These are phyloP conservation scores for Rhizopus sp. DNA, from an alignment of 371 early-diverging fungal species.

Conservation along the genomic window DNA sequence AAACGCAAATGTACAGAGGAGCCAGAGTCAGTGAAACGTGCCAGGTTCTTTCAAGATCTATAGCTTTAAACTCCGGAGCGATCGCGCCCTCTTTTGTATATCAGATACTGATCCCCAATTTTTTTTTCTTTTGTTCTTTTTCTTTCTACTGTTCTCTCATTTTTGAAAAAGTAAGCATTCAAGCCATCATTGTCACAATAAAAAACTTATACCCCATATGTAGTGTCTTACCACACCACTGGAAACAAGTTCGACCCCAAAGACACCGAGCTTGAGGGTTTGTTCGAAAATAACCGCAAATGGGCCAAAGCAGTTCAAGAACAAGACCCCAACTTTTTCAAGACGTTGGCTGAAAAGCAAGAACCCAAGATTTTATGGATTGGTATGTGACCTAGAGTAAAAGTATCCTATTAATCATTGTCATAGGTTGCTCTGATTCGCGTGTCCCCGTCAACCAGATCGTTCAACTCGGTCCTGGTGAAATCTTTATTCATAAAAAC, in stretches of 20 bases:
- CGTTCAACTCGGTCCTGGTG: constrained; percentile 73
- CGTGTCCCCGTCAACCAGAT: constrained; percentile 80
- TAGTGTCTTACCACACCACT: background rate
- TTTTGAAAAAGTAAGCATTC: background rate
- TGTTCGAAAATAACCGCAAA: constrained; percentile 31
- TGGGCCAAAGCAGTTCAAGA: constrained; percentile 44
- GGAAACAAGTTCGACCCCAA: constrained; percentile 30
- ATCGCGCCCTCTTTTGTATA: background rate
- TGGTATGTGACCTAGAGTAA: constrained; percentile 46
- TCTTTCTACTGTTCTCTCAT: constrained; percentile 9
- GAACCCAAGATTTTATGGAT: constrained; percentile 91
- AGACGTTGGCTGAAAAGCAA: constrained; percentile 67
- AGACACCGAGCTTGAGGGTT: constrained; percentile 22
- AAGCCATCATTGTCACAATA: background rate
- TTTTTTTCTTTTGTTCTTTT: background rate
- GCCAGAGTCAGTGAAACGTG: constrained; percentile 1
- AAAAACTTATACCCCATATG: background rate
- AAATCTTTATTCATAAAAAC: constrained; percentile 94
- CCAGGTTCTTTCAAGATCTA: constrained; percentile 4
- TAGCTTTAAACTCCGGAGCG: background rate
- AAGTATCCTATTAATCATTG: background rate
- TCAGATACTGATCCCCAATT: background rate
- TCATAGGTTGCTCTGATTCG: constrained; percentile 83
- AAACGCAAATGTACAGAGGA: background rate
- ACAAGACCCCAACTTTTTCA: constrained; percentile 43